phyloP scores from a whole-genome alignment of 2,329 filamentous ascomycete species.

The Dryadomyces quercus-mongolicae region DNA sequence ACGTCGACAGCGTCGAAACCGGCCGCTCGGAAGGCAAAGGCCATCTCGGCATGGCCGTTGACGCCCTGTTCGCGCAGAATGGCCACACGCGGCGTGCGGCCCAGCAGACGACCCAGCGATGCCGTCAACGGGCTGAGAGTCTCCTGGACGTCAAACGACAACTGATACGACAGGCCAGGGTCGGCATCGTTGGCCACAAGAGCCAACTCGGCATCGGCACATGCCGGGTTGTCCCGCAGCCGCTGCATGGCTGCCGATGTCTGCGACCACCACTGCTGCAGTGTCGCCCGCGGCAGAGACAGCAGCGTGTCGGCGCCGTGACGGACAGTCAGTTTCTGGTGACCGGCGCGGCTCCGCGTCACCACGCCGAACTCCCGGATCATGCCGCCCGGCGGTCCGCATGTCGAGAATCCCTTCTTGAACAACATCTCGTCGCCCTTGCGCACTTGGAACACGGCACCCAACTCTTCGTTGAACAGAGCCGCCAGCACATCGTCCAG shows the following conservation, averaged over 20 bases:
- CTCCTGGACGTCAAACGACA: conserved; percentile 70
- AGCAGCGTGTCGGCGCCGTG: conserved; percentile 59
- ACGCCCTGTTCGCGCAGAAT: conserved; percentile 93
- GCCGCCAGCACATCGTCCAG: conserved; percentile 57
- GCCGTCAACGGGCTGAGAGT: conserved; percentile 58
- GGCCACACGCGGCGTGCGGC: conserved; percentile 60
- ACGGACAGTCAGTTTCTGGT: conserved; percentile 67
- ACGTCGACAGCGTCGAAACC: conserved; percentile 89
- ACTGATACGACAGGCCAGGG: conserved; percentile 72
- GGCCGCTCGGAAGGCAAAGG: conserved; percentile 83
- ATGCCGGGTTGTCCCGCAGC: conserved; percentile 75
- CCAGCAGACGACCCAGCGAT: conserved; percentile 44
- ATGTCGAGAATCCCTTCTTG: conserved; percentile 81
- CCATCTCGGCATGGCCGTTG: conserved; percentile 96
- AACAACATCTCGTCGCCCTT: conserved; percentile 76
- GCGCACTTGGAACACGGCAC: conserved; percentile 89
- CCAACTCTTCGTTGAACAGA: conserved; percentile 93
- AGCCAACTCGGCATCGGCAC: conserved; percentile 72
- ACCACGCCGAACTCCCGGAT: conserved; percentile 78
- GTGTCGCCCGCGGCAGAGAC: conserved; percentile 53
- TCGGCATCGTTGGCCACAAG: conserved; percentile 64
- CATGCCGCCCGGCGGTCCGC: conserved; percentile 68
- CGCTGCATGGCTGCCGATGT: conserved; percentile 90
- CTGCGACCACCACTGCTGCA: conserved; percentile 80
- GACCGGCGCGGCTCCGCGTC: conserved; percentile 27